Conservation (phyloP, 139 green algal species). For the Yamagishiella unicocca region DNA sequence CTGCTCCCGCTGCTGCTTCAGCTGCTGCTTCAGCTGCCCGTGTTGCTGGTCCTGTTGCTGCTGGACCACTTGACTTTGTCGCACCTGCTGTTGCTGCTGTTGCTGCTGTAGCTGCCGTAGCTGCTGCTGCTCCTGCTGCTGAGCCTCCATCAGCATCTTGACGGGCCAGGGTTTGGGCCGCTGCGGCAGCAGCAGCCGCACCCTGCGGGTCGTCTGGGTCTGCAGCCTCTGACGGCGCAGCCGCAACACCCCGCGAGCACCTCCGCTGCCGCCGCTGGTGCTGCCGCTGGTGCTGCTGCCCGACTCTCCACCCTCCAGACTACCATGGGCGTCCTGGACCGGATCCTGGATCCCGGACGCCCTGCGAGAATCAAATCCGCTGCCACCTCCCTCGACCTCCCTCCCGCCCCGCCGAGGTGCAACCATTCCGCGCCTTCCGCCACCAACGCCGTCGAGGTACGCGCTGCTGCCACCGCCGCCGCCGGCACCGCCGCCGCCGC, state of each 20-base stretch:
- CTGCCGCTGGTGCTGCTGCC: no score
- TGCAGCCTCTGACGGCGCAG: not conserved
- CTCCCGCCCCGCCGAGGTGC: no score
- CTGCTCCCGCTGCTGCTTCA: not conserved
- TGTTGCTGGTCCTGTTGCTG: not conserved
- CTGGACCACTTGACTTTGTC: not conserved
- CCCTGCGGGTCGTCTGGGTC: not conserved
- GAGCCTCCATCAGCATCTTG: not conserved
- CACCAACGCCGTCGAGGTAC: not conserved
- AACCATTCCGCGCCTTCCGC: not conserved
- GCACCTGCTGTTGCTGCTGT: not conserved
- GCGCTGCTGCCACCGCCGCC: not conserved
- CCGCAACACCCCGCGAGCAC: not conserved
- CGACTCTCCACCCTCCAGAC: no score
- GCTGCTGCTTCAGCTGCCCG: not conserved
- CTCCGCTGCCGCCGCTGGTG: not conserved
- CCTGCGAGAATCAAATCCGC: no score
- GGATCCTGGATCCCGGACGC: no score
- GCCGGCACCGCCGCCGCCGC: no score
- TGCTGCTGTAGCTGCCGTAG: not conserved
- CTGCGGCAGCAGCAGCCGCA: slow-evolving; percentile 9
- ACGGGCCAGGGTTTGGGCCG: slow-evolving; percentile 24
- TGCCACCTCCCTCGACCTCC: no score
- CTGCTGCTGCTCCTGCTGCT: not conserved
- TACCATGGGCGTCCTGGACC: no score